phyloP scores from a whole-genome alignment of 306 rosid genomes.

The Quercus robur region DNA sequence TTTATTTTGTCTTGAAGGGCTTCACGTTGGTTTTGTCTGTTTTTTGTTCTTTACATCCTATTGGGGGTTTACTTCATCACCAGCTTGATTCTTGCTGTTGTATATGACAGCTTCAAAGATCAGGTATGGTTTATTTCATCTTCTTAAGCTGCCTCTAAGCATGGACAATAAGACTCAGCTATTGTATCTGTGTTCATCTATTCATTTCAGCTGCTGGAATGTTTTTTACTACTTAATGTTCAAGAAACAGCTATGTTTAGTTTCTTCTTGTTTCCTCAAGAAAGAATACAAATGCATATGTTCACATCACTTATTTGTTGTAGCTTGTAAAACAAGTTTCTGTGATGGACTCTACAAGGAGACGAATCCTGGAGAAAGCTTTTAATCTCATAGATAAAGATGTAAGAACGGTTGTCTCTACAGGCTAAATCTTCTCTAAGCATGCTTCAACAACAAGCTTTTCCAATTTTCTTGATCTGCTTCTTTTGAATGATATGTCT shows the following conservation, averaged over 20 bases:
- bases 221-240: too few relatives aligned
- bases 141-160: too few relatives aligned
- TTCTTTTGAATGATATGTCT: background rate
- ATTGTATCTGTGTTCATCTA: too few relatives aligned
- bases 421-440: background rate
- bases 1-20: too few relatives aligned
- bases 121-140: too few relatives aligned
- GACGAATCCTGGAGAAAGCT: slow-evolving; percentile 68
- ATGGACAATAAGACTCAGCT: too few relatives aligned
- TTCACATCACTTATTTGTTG: slow-evolving; percentile 26
- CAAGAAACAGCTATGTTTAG: background rate
- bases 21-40: too few relatives aligned
- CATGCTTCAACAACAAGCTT: background rate
- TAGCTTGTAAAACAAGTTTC: slow-evolving; percentile 88
- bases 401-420: slow-evolving; percentile 48
- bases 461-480: background rate
- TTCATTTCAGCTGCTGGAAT: too few relatives aligned
- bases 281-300: slow-evolving; percentile 21
- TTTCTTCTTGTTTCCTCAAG: slow-evolving; percentile 2
- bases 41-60: too few relatives aligned
- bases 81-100: too few relatives aligned
- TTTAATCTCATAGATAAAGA: slow-evolving; percentile 59
- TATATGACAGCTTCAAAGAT: too few relatives aligned
- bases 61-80: too few relatives aligned
- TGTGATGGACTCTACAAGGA: slow-evolving; percentile 64